Conservation (phyloP, 768 basidiomycete species). For the Mrakia gelida region DNA sequence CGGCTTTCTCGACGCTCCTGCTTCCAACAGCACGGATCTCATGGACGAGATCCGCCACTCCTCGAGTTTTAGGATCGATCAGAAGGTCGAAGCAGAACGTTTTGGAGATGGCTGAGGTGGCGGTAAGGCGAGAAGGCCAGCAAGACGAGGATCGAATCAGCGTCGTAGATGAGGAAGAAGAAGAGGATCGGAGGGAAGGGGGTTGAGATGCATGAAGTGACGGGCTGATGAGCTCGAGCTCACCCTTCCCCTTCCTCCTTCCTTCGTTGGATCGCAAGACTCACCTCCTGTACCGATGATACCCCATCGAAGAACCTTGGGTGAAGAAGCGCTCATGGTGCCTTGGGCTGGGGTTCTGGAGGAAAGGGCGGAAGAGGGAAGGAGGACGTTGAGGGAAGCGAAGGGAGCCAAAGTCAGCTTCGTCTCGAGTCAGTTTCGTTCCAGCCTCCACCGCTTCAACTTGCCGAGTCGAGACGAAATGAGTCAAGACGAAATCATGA, state of each 20-base stretch:
- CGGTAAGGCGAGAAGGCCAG: background rate
- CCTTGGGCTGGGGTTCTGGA: background rate
- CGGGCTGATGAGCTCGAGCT: too few species aligned
- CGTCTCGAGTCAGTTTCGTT: background rate
- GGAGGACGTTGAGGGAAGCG: background rate
- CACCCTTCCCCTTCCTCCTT: background rate
- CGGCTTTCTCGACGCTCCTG: constrained; percentile 62
- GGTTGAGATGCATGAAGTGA: background rate
- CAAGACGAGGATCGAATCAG: background rate
- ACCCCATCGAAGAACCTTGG: constrained; percentile 60
- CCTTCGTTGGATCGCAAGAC: background rate
- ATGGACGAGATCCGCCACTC: constrained; percentile 12
- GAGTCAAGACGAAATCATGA: background rate
- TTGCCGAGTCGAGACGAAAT: background rate
- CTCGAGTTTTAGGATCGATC: constrained; percentile 67
- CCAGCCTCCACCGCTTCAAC: background rate
- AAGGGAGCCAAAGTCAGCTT: background rate
- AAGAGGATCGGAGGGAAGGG: too few species aligned
- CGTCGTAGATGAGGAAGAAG: background rate
- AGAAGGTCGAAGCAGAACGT: constrained; percentile 68
- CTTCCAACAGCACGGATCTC: constrained; percentile 64
- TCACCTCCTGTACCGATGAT: constrained; percentile 64
- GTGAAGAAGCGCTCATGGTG: background rate
- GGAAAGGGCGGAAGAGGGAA: background rate
- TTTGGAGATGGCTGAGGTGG: constrained; percentile 53